These are phyloP conservation scores for Alternaria longipes DNA, from an alignment of 2,329 filamentous ascomycete species.

Conservation along the genomic window DNA sequence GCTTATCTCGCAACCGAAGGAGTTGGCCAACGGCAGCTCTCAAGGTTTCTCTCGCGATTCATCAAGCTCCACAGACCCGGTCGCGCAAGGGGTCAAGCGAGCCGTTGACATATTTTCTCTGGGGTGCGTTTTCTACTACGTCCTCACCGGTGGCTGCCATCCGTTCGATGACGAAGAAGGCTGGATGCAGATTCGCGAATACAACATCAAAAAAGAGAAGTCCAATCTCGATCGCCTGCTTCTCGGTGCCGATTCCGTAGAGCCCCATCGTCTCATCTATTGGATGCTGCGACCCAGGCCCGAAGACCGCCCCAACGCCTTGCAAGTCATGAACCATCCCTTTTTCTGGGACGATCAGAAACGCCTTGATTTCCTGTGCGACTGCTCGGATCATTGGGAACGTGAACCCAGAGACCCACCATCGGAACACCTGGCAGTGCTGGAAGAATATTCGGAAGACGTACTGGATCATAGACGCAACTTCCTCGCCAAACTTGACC, in stretches of 20 bases:
- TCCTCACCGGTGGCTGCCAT: constrained; percentile 90
- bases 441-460: constrained; percentile 61
- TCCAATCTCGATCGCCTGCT: constrained; percentile 77
- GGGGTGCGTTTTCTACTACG: constrained; percentile 98
- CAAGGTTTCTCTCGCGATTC: constrained; percentile 56
- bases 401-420: constrained; percentile 87
- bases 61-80: constrained; percentile 52
- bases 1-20: constrained; percentile 71
- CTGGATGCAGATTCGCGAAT: constrained; percentile 84
- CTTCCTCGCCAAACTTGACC: constrained; percentile 79
- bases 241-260: constrained; percentile 83
- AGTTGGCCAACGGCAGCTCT: constrained; percentile 53
- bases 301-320: constrained; percentile 74
- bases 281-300: constrained; percentile 79
- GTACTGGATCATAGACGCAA: constrained; percentile 69
- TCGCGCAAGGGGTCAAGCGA: constrained; percentile 81
- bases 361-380: constrained; percentile 89
- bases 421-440: constrained; percentile 69
- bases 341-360: constrained; percentile 97
- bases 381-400: constrained; percentile 96
- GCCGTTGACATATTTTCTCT: constrained; percentile 98
- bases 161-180: constrained; percentile 94
- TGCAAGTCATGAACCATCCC: constrained; percentile 86
- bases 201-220: constrained; percentile 93
- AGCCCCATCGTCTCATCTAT: constrained; percentile 85